These are phyloP conservation scores for Microsporum ferrugineum DNA, from an alignment of 2,329 filamentous ascomycete genomes.

Conservation along the genomic window DNA sequence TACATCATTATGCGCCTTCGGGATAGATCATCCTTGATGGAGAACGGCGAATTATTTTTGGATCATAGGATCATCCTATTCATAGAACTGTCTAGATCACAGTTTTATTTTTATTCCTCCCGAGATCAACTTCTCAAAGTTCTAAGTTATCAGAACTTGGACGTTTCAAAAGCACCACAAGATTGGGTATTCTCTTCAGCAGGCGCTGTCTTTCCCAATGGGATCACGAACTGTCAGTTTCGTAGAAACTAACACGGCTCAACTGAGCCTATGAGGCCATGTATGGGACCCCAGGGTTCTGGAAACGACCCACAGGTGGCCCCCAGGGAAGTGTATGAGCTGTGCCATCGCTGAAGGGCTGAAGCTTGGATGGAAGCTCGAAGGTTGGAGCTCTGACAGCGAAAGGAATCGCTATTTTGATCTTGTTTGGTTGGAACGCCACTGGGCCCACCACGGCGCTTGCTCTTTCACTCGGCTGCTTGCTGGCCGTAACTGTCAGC, in stretches of 20 bases:
- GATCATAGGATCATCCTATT: not conserved
- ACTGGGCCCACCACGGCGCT: not conserved
- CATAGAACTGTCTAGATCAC: not conserved
- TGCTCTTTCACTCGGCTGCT: conserved; percentile 1
- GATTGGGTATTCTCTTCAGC: not conserved
- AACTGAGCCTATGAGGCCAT: not conserved
- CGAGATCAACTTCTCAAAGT: not conserved
- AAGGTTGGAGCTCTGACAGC: not conserved
- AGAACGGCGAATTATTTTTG: not conserved
- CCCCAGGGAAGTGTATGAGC: not conserved
- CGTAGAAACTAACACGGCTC: conserved; percentile 2
- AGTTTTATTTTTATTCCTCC: no score
- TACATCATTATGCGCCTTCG: not conserved
- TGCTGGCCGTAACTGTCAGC: not conserved
- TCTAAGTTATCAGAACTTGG: not conserved
- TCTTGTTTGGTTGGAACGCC: not conserved
- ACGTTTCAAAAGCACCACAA: not conserved
- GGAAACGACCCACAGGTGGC: not conserved
- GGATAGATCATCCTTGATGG: not conserved
- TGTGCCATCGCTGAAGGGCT: not conserved
- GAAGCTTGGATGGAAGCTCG: not conserved
- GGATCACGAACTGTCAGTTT: not conserved
- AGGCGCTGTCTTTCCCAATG: not conserved
- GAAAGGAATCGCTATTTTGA: not conserved
- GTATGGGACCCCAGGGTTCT: not conserved